A percentile compares a stretch with the other conserved stretches of the same genome.
These are phyloP conservation scores for Blakeslea trispora DNA, from an alignment of 371 early-diverging fungal species.

Conservation along the genomic window DNA sequence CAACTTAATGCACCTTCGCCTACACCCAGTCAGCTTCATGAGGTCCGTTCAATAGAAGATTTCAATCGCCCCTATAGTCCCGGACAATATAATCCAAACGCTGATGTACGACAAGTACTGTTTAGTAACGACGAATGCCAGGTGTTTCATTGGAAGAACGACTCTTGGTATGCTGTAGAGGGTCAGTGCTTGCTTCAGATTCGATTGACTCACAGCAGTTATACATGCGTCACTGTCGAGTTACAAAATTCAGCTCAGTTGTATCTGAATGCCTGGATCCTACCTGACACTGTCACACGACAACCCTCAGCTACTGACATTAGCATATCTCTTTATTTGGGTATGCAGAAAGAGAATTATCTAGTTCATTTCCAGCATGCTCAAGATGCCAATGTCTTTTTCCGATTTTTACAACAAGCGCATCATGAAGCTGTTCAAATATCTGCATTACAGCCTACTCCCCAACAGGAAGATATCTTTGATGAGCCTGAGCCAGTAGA, in stretches of 20 bases:
- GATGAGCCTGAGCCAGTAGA: conserved; percentile 26
- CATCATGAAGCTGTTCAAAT: conserved; percentile 20
- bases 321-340: conserved; percentile 41
- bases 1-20: conserved; percentile 20
- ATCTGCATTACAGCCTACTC: background rate
- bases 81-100: conserved; percentile 16
- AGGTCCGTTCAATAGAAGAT: conserved; percentile 14
- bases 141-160: conserved; percentile 51
- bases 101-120: conserved; percentile 33
- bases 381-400: conserved; percentile 30
- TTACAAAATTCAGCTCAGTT: conserved; percentile 35
- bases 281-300: conserved; percentile 34
- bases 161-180: conserved; percentile 50
- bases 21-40: conserved; percentile 7
- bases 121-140: conserved; percentile 40
- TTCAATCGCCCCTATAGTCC: conserved; percentile 38
- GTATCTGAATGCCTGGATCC: conserved; percentile 51
- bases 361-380: conserved; percentile 44
- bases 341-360: conserved; percentile 41
- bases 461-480: conserved; percentile 4
- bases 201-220: conserved; percentile 33
- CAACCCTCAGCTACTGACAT: conserved; percentile 44
- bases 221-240: conserved; percentile 40
- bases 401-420: conserved; percentile 25
- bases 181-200: conserved; percentile 40